Base-by-base conservation (phyloP, 352 stramenopile genomes). In the Albugo laibachii region DNA sequence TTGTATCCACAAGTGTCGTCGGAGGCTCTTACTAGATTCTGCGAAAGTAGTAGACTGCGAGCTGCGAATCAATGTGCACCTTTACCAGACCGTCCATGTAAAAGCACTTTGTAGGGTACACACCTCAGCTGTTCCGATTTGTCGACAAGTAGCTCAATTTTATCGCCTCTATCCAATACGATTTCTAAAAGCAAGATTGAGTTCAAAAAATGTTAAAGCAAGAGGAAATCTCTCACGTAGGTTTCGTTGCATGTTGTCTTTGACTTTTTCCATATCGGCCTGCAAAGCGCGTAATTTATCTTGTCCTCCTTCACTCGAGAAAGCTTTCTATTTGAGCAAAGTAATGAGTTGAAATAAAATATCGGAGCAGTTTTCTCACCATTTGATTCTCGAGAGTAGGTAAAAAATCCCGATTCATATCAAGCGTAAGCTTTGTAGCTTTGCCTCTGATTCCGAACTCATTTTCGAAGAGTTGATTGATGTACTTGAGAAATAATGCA, bases 111-210 rank as follows among this genome's bases (percentile, higher is more conserved):
- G 12, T 4, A 24, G 6, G 21, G 1, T 11, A 48, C 55, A 13
- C 50, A 92, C 78, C 80, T 92, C 19, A 92, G 72, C 38, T 85
- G 71, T 20, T 92, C 79, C 1, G 79, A 84, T 50, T 87, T 92
- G 61, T 87, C 72, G 35, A 89, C 76, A 11, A 92, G 59, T 21
- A 89, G 45, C 50, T 92, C 79, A 27, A 92, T 86, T 67, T 92
- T 88, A 61, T 92, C 79, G 12, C 79, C 79, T 5, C 79, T 67
- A 45, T 92, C 76, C 42, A 92, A 51, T 14, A 86, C 74, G 62
- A 86, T 92, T 51, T 54, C 75, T 87, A 18, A 47, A 46, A 34
- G 45, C 18, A 11, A 18, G 15, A 21, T 21, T 12, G 40, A 38
- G 16, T 18, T 47, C 42, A 8, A 13, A 12, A 16, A 16, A 15